phyloP scores from a whole-genome alignment of 2,329 filamentous ascomycete species.

The Plenodomus lindquistii region DNA sequence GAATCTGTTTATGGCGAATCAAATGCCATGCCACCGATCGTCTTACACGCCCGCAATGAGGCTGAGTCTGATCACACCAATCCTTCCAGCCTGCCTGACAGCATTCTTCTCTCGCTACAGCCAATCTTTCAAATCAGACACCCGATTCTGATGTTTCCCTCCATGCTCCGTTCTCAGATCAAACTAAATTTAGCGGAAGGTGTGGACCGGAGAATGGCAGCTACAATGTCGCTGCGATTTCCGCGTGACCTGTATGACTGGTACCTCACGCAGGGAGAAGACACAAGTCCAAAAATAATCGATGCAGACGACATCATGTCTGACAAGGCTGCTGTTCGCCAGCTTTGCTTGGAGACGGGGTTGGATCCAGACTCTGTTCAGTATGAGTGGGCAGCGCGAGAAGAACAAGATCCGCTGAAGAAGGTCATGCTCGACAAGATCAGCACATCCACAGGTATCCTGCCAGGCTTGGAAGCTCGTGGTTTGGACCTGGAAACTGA shows the following conservation, averaged over 20 bases:
- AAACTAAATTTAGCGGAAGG: background rate
- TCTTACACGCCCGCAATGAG: constrained; percentile 7
- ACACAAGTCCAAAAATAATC: constrained; percentile 6
- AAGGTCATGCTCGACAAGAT: constrained; percentile 12
- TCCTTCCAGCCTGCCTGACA: constrained; percentile 16
- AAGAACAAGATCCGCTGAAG: constrained; percentile 2
- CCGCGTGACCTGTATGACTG: constrained; percentile 13
- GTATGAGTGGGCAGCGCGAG: constrained; percentile 16
- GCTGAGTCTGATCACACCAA: constrained; percentile 9
- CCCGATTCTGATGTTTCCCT: constrained; percentile 19
- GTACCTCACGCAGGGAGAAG: constrained; percentile 6
- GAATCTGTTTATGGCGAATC: constrained; percentile 1
- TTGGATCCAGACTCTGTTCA: constrained; percentile 13
- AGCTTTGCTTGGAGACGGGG: constrained; percentile 10
- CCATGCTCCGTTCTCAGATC: constrained; percentile 11
- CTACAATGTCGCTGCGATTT: constrained; percentile 1
- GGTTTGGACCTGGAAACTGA: constrained; percentile 9
- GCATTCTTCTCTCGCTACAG: constrained; percentile 13
- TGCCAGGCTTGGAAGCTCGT: constrained; percentile 7
- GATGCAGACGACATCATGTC: constrained; percentile 24
- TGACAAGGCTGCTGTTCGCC: constrained; percentile 6
- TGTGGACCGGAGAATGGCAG: background rate
- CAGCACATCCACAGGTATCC: constrained; percentile 8
- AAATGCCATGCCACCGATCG: background rate
- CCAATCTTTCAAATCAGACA: constrained; percentile 23